These are phyloP conservation scores for Macrolepiota albuminosa DNA, from an alignment of 768 basidiomycete genomes.

Conservation along the genomic window DNA sequence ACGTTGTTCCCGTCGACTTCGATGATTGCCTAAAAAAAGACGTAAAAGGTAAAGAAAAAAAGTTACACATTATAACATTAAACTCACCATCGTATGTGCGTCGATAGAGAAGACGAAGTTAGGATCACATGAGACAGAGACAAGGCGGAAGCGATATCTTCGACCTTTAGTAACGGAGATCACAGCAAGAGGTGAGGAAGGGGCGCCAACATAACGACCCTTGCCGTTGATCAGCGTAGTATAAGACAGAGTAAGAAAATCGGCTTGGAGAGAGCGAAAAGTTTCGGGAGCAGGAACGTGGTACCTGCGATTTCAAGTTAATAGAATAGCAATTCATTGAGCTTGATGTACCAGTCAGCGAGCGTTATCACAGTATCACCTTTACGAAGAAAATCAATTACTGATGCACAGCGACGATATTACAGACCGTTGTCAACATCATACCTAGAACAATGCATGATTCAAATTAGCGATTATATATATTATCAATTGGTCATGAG, in stretches of 20 bases:
- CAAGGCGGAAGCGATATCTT: constrained; percentile 51
- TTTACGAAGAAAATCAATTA: constrained; percentile 3
- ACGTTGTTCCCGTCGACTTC: constrained; percentile 33
- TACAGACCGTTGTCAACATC: constrained; percentile 29
- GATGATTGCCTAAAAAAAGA: constrained; percentile 27
- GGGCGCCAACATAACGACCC: constrained; percentile 44
- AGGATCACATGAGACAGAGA: constrained; percentile 47
- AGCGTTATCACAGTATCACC: constrained; percentile 43
- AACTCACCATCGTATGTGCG: constrained; percentile 23
- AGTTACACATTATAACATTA: neutral
- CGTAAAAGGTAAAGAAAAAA: neutral
- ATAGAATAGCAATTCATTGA: neutral
- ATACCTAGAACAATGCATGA: constrained; percentile 11
- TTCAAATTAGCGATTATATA: constrained; percentile 3
- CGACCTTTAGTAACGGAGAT: constrained; percentile 34
- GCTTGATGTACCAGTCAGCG: constrained; percentile 37
- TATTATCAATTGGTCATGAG: neutral
- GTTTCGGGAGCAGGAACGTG: constrained; percentile 23
- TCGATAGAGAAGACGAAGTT: constrained; percentile 40
- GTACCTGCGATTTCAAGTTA: constrained; percentile 26
- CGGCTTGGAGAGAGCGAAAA: constrained; percentile 22
- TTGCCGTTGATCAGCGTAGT: constrained; percentile 46
- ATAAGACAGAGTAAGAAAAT: too few relatives aligned
- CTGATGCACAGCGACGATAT: neutral
- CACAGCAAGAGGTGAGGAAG: constrained; percentile 34